phyloP scores from a whole-genome alignment of 352 stramenopile genomes.

The Phytophthora cajani region DNA sequence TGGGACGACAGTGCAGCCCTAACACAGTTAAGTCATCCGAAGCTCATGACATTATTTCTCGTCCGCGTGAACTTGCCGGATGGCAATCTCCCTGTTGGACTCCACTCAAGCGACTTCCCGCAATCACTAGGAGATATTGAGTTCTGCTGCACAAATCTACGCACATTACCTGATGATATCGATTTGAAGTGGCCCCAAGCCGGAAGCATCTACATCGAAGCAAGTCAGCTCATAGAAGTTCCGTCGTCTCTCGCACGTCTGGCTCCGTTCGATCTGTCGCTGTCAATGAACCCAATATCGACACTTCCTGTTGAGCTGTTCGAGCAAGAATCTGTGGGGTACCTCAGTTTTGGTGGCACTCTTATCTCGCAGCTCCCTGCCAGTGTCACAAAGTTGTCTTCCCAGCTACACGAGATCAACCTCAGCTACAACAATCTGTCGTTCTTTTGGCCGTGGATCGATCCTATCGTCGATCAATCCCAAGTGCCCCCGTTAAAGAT shows the following conservation, averaged over 20 bases:
- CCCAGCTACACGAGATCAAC: slow-evolving; percentile 13
- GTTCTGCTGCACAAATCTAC: slow-evolving; percentile 40
- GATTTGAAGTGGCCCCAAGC: slow-evolving; percentile 37
- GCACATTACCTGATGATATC: slow-evolving; percentile 38
- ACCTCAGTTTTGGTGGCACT: slow-evolving; percentile 24
- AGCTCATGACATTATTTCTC: slow-evolving; percentile 42
- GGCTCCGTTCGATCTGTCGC: slow-evolving; percentile 19
- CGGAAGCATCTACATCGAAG: slow-evolving; percentile 28
- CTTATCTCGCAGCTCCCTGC: slow-evolving; percentile 21
- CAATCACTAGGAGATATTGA: slow-evolving; percentile 37
- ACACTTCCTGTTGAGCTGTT: slow-evolving; percentile 19
- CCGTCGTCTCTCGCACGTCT: slow-evolving; percentile 17
- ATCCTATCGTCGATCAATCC: slow-evolving; percentile 7
- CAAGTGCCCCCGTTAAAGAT: slow-evolving; percentile 2
- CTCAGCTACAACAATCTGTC: slow-evolving; percentile 22
- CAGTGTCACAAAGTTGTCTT: slow-evolving; percentile 12
- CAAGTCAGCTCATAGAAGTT: slow-evolving; percentile 18
- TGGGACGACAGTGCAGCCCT: slow-evolving; percentile 33
- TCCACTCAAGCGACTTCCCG: slow-evolving; percentile 42
- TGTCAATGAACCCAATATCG: slow-evolving; percentile 26
- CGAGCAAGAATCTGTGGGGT: slow-evolving; percentile 15
- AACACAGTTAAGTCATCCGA: slow-evolving; percentile 30
- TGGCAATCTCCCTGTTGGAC: slow-evolving; percentile 36
- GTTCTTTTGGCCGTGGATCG: slow-evolving; percentile 23
- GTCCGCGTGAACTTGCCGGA: slow-evolving; percentile 36